Evolutionary conservation across 2,329 filamentous ascomycete genomes (phyloP).

Genomic region (Neofusicoccum ribis): DNA sequence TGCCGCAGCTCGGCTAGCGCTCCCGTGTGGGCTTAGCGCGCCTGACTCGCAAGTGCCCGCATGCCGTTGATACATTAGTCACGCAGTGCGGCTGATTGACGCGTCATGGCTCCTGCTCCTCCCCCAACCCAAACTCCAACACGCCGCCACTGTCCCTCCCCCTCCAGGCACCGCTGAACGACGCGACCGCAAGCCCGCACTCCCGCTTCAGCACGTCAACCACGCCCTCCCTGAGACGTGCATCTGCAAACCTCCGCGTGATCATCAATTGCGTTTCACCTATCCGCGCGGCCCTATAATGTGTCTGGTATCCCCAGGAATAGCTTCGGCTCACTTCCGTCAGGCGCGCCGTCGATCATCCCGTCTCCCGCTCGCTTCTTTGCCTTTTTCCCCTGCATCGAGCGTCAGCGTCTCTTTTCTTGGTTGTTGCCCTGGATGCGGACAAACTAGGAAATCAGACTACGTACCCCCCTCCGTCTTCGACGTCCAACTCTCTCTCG

Average conservation of each 20-base stretch:
- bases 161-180: not conserved
- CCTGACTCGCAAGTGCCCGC: not conserved
- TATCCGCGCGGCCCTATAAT: not conserved
- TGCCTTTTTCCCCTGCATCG: not conserved
- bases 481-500: not conserved
- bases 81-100: not conserved
- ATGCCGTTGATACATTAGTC: not conserved
- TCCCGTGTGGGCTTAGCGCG: not conserved
- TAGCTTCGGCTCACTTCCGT: not conserved
- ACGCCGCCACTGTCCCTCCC: not conserved
- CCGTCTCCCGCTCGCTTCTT: not conserved
- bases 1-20: conserved; percentile 15
- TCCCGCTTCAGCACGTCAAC: not conserved
- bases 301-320: not conserved
- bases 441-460: not conserved
- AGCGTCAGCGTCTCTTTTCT: not conserved
- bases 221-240: not conserved
- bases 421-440: not conserved
- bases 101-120: not conserved
- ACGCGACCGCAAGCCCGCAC: not conserved
- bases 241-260: not conserved
- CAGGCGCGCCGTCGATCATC: not conserved
- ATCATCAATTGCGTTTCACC: not conserved
- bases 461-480: not conserved
- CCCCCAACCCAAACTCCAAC: not conserved